Base-by-base conservation (phyloP, 805 yeast genomes). In the Yarrowia bubula region DNA sequence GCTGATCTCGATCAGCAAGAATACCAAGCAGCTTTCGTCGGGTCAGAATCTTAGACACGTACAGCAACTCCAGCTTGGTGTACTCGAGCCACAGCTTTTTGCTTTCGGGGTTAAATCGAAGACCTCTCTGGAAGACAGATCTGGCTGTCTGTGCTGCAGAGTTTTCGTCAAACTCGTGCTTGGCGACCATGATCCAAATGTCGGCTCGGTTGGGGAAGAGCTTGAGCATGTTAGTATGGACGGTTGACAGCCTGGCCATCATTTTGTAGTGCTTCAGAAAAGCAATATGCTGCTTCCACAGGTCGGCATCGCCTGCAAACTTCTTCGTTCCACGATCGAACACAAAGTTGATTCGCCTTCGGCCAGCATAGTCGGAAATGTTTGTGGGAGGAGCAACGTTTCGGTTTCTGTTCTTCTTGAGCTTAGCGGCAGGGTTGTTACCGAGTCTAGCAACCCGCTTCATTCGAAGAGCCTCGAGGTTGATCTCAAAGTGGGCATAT, bases 131-230 rank as follows among this genome's bases (percentile, higher is more conserved):
- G 75, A 92, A 86, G 31, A 95, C 81, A 9, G 85, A 84, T 75
- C 99, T 83, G 22, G 98, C 92, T 51, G 96, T 92, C 72, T 88
- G 86, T 50, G 96, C 90, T 70, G 92, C 89, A 44, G 93, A 89
- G 75, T 95, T 91, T 33, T 83, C 84, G 70, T 93, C 97, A 71
- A 90, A 87, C 77, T 95, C 98, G 76, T 90, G 91, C 73, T 90
- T 90, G 35, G 98, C 97, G 28, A 97, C 98, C 71, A 90, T 84
- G 47, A 95, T 84, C 99, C 99, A 95, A 15, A 93, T 89, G 70
- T 87, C 89, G 1, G 91, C 84, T 72, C 92, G 89, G 47, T 89
- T 83, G n/a, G 99, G 98, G 74, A 95, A 98, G 68, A 92, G 77
- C 75, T 87, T 90, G 70, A 95, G 80, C 69, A 93, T 79, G 66